Evolutionary conservation across 2,329 filamentous ascomycete genomes (phyloP), one percentile per base, ranked within the genome.

Genomic region (Fusarium incarnatum): DNA sequence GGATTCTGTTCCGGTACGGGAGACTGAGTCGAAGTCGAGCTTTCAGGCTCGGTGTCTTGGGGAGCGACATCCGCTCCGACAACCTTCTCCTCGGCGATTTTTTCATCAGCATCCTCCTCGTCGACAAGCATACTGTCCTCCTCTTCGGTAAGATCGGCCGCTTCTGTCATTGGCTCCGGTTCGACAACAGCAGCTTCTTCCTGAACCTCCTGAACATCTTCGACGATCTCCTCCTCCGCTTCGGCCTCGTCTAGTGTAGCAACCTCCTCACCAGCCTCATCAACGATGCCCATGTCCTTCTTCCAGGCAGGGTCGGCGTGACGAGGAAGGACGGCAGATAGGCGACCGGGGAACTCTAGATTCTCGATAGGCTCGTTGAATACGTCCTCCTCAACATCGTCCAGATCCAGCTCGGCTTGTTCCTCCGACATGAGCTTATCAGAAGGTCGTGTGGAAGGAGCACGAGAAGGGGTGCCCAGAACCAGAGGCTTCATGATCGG

Each of bases 261-360:
- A 20, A 47, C 48, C n/a, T 72, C 65, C 7, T 63, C 56, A 8
- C 61, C 64, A 10, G 64, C 66, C 52, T 78, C 77, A 18, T 80
- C 78, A 22, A 77, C 67, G 54, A 77, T 76, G 6, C 77, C 73
- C 47, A 73, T 71, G 37, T 78, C 79, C 30, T 80, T 77, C 47
- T 78, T 76, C 27, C 80, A 75, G 6, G 73, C 73, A 6, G 81
- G 81, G 32, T 85, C 82, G 1, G 79, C 80, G 53, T 83, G 74
- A 25, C 82, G 80, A 55, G 83, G 82, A 27, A 84, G 72, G 10
- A 84, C 80, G 15, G 82, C 81, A 32, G 83, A 85, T 22, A 85
- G 71, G 9, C 83, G 82, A 7, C 83, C 83, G 6, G 83, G 81
- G 67, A 86, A 85, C 27, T 78, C 73, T 27, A 83, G 77, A 25